Base-by-base conservation (phyloP, 352 stramenopile genomes). In the Globisporangium mamillatum region DNA sequence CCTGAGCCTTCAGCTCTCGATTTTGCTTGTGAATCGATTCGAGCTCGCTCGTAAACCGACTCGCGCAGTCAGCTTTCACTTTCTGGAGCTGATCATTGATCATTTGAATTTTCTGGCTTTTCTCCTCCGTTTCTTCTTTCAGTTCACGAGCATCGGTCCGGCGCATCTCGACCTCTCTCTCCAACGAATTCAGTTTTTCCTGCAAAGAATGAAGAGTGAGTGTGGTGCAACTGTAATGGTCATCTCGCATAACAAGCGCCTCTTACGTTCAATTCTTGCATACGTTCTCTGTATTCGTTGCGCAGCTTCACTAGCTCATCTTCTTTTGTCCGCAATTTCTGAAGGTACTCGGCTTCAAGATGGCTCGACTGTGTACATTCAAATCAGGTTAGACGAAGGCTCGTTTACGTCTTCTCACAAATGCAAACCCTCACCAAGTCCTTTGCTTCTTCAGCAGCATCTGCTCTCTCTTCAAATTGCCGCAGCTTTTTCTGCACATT, bases 1-100 rank as follows among this genome's bases (percentile, higher is more conserved):
- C 54, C 24, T 83, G 79, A 4, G 75, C 65, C 66, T 88, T 89
- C 22, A 92, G 63, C 25, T 89, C 80, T 10, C 80, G 80, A 60
- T 92, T 92, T 59, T 92, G 79, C 38, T 80, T 69, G 55, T 86
- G 79, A 6, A 90, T 54, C 4, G 79, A 57, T 32, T 86, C 82
- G 2, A 91, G 75, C 36, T 90, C 82, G 36, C 63, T 78, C 7
- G 76, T 78, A 25, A 87, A 88, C 9, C 78, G 64, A 48, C 67
- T 83, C 0, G 76, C 81, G 64, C 77, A 89, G 54, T 90, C 82
- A 6, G 79, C 73, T 34, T 91, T 89, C n/a, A 91, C 84, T 65
- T 91, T 91, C 57, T 82, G 85, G 9, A 93, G 76, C 64, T 93
- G 73, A n/a, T 92, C 78, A 34, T 89, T 90, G 20, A 93, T 67